Percentiles rank a stretch among this genome's conserved stretches.
Conservation (phyloP, 345 rosid genomes). For the Gossypium herbaceum region DNA sequence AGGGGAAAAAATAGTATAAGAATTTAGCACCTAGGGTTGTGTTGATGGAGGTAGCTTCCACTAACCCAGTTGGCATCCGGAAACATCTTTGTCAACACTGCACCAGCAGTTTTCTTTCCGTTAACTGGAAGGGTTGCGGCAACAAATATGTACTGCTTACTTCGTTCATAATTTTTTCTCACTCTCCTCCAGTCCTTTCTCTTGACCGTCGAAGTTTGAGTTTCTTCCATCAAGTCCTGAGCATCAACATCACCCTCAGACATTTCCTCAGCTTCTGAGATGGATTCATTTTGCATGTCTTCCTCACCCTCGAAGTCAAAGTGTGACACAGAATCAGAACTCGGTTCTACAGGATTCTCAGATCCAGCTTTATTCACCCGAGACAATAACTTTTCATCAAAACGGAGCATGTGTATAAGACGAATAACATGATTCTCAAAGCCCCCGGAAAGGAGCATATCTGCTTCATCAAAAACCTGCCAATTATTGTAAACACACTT, state of each 20-base stretch:
- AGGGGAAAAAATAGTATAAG: constrained; percentile 12
- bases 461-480: constrained; percentile 98
- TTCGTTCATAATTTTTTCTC: constrained; percentile 62
- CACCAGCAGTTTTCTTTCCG: constrained; percentile 94
- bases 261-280: constrained; percentile 37
- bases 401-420: constrained; percentile 74
- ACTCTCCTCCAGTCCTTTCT: constrained; percentile 80
- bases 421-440: constrained; percentile 87
- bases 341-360: constrained; percentile 28
- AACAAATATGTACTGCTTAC: constrained; percentile 91
- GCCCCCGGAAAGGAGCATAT: constrained; percentile 90
- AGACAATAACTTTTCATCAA: constrained; percentile 72
- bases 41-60: constrained; percentile 88
- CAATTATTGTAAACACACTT: constrained; percentile 11
- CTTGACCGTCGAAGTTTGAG: constrained; percentile 25
- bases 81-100: constrained; percentile 78
- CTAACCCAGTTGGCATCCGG: constrained; percentile 85
- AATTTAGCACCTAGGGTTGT: constrained; percentile 75
- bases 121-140: constrained; percentile 96
- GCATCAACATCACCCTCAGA: constrained; percentile 36
- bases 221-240: constrained; percentile 24
- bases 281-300: constrained; percentile 27
- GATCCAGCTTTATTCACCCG: constrained; percentile 30
- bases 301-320: constrained; percentile 27
- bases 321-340: constrained; percentile 26